Evolutionary conservation across 306 rosid genomes (phyloP), one percentile per base, ranked within the genome.

Genomic region (Vigna reflexopilosa): DNA sequence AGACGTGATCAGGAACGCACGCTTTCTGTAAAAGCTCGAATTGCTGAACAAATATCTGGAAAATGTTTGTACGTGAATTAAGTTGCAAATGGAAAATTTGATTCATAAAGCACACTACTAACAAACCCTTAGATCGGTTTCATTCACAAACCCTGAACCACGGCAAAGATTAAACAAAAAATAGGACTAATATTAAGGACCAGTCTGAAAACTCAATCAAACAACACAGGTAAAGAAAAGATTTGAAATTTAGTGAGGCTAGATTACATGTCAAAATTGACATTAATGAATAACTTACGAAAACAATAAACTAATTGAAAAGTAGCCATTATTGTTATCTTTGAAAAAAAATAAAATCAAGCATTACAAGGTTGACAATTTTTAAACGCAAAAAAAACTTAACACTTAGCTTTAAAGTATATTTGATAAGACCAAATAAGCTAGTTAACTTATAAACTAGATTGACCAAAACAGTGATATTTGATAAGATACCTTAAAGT

Each of bases 11-110:
- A 42, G 97, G 98, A 80, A 95, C 82, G 71, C 93, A 88, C 65
- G 98, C 97, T 80, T 87, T 95, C 76, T 87, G 93, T 70, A 95
- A 83, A 70, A 92, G 98, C 85, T 95, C 98, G 62, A 95, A 95
- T 83, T 95, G 98, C 86, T 95, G 98, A 82, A 81, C 56, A 80
- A 95, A 95, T 85, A 94, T 85, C 98, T 95, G 97, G 50, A 81
- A 2, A 79, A 51, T 55, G 34, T 69, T 15, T 5, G 40, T 4
- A 26, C 2, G 54, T 77, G 47, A 73, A 48, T 80, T 19, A 72
- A 66, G 64, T 69, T 32, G 70, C 71, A 78, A 26, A 81, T 50
- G 58, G 24, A 20, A 66, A 58, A 20, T 45, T 50, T 15, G 72
- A 71, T 74, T 68, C 55, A 63, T 61, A 69, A 45, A 38, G 30